These are phyloP conservation scores for Macrotyloma uniflorum DNA, from an alignment of 306 rosid genomes.

Conservation along the genomic window DNA sequence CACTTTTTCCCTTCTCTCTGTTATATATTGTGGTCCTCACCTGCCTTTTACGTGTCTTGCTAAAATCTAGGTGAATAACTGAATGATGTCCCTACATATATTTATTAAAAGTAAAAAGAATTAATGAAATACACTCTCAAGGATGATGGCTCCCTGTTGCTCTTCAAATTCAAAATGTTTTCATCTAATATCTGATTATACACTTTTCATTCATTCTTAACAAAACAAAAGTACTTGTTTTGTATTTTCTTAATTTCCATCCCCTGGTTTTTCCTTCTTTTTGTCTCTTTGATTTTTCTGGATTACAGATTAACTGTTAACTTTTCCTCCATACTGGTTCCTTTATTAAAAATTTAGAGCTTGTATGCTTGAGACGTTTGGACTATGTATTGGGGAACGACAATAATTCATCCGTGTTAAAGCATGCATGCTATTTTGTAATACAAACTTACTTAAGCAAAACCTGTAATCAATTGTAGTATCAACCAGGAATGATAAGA, in stretches of 20 bases:
- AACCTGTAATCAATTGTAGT: slow-evolving; percentile 4
- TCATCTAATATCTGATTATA: slow-evolving; percentile 8
- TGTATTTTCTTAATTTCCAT: neutral
- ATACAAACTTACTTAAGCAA: neutral
- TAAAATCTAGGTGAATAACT: slow-evolving; percentile 12
- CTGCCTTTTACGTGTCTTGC: slow-evolving; percentile 11
- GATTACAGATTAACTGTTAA: neutral
- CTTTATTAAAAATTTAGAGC: slow-evolving; percentile 5
- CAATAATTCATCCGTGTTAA: slow-evolving; percentile 5
- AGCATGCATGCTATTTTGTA: slow-evolving; percentile 23
- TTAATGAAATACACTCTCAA: neutral
- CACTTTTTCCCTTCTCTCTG: neutral
- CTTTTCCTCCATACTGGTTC: slow-evolving; percentile 20
- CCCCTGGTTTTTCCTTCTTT: neutral
- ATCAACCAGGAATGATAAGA: slow-evolving; percentile 3
- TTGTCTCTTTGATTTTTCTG: neutral
- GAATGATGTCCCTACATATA: neutral
- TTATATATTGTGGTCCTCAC: slow-evolving; percentile 16
- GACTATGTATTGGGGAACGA: slow-evolving; percentile 2
- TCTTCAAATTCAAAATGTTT: neutral
- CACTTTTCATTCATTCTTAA: slow-evolving; percentile 16
- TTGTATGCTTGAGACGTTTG: slow-evolving; percentile 3
- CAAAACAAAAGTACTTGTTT: slow-evolving; percentile 20
- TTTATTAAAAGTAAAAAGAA: neutral
- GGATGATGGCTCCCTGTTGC: slow-evolving; percentile 18